Evolutionary conservation across 495 filamentous ascomycete genomes (phyloP).

Genomic region (Neurospora sublineolata): DNA sequence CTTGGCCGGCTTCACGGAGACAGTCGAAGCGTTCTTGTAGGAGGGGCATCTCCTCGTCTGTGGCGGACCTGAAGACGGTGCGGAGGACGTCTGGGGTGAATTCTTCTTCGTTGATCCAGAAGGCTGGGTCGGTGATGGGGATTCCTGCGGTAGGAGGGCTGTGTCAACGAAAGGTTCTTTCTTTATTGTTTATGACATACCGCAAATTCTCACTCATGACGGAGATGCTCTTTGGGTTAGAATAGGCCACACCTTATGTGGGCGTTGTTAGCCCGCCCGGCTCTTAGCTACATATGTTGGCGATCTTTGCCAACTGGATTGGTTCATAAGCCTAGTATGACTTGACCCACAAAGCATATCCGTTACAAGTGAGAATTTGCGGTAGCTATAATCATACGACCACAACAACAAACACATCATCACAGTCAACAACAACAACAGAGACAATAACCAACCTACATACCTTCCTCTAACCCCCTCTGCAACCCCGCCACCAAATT

Average conservation of each 20-base stretch:
- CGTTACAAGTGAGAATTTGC: too few relatives aligned
- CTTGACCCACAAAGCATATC: too few relatives aligned
- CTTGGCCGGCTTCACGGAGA: constrained; percentile 70
- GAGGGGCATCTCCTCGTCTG: constrained; percentile 77
- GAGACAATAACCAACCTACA: constrained; percentile 9
- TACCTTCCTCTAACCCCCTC: constrained; percentile 81
- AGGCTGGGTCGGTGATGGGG: constrained; percentile 78
- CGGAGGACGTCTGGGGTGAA: constrained; percentile 63
- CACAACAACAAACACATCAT: not conserved
- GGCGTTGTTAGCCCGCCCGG: too few relatives aligned
- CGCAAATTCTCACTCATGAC: too few relatives aligned
- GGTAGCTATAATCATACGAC: not conserved
- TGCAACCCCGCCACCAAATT: constrained; percentile 80
- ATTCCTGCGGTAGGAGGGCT: constrained; percentile 41
- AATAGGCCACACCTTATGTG: too few relatives aligned
- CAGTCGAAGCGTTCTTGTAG: constrained; percentile 67
- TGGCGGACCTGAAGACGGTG: constrained; percentile 77
- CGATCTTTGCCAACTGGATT: too few relatives aligned
- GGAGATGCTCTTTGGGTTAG: too few relatives aligned
- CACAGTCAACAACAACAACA: constrained; percentile 2
- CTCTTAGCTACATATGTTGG: too few relatives aligned
- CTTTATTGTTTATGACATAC: not conserved
- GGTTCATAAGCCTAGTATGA: too few relatives aligned
- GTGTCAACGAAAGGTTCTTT: not conserved
- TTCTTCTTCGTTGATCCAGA: constrained; percentile 69